Conservation (phyloP, 2,329 filamentous ascomycete genomes). For the Dendrostoma leiphaemia region DNA sequence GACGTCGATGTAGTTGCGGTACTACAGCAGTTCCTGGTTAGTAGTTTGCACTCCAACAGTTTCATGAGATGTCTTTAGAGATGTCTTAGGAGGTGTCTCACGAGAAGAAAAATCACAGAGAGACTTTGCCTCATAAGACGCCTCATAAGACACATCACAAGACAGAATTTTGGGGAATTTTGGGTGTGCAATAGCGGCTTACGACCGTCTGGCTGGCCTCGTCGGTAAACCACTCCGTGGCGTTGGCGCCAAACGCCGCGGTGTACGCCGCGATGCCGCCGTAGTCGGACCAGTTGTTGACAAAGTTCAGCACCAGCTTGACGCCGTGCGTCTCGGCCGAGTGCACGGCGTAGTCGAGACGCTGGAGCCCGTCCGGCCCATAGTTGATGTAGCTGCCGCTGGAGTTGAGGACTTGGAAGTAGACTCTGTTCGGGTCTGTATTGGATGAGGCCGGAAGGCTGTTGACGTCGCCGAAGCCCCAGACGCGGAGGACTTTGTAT, state of each 20-base stretch:
- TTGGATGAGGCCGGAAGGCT: conserved; percentile 26
- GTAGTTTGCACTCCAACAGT: too few species aligned
- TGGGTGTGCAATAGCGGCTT: too few species aligned
- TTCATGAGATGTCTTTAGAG: too few species aligned
- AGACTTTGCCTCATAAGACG: too few species aligned
- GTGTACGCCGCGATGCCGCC: conserved; percentile 62
- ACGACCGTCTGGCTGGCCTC: conserved; percentile 43
- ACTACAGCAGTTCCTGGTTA: too few species aligned
- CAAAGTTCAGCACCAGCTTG: conserved; percentile 64
- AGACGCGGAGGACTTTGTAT: conserved; percentile 57
- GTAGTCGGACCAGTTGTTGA: conserved; percentile 70
- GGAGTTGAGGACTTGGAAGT: conserved; percentile 53
- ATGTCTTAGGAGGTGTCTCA: too few species aligned
- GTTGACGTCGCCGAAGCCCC: conserved; percentile 63
- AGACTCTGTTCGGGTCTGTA: conserved; percentile 34
- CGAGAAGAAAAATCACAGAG: too few species aligned
- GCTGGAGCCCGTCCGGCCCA: conserved; percentile 59
- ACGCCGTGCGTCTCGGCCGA: conserved; percentile 58
- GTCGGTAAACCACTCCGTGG: conserved; percentile 54
- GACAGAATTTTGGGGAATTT: too few species aligned
- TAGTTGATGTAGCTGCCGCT: conserved; percentile 59
- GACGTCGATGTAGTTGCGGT: conserved; percentile 44
- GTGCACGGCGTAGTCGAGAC: conserved; percentile 63
- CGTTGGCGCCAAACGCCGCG: conserved; percentile 49
- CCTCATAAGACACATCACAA: too few species aligned